phyloP scores from a whole-genome alignment of 148 eudicot species.

The Rhododendron molle region DNA sequence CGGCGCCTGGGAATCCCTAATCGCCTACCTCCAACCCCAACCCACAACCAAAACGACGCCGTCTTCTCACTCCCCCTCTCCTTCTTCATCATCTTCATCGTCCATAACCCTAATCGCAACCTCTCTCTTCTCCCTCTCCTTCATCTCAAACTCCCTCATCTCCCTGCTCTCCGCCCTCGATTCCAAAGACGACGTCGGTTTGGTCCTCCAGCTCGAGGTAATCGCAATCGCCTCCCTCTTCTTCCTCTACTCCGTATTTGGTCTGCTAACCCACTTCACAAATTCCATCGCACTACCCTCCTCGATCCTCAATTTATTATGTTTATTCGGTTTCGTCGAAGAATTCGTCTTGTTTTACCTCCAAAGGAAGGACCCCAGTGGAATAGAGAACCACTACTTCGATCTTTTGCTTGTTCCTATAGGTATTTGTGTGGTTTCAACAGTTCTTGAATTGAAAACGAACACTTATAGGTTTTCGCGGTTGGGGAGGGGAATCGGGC shows the following conservation, averaged over 20 bases:
- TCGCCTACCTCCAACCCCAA: conserved; percentile 21
- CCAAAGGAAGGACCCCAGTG: conserved; percentile 38
- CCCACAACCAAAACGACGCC: not conserved
- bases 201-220: conserved; percentile 36
- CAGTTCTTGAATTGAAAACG: conserved; percentile 33
- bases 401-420: conserved; percentile 47
- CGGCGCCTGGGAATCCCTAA: conserved; percentile 70
- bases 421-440: conserved; percentile 34
- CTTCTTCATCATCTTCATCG: not conserved
- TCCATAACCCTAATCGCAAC: conserved; percentile 25
- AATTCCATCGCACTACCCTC: conserved; percentile 25
- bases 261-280: conserved; percentile 19
- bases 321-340: conserved; percentile 44
- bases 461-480: conserved; percentile 21
- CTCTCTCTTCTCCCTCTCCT: conserved; percentile 34
- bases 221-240: conserved; percentile 44
- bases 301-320: conserved; percentile 30
- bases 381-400: conserved; percentile 58
- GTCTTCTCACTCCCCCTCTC: not conserved
- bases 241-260: conserved; percentile 36
- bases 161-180: conserved; percentile 29
- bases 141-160: conserved; percentile 33
- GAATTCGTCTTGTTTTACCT: conserved; percentile 55
- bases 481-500: conserved; percentile 50
- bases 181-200: conserved; percentile 33